Conservation (phyloP, 768 basidiomycete species). For the Lactarius indigo region DNA sequence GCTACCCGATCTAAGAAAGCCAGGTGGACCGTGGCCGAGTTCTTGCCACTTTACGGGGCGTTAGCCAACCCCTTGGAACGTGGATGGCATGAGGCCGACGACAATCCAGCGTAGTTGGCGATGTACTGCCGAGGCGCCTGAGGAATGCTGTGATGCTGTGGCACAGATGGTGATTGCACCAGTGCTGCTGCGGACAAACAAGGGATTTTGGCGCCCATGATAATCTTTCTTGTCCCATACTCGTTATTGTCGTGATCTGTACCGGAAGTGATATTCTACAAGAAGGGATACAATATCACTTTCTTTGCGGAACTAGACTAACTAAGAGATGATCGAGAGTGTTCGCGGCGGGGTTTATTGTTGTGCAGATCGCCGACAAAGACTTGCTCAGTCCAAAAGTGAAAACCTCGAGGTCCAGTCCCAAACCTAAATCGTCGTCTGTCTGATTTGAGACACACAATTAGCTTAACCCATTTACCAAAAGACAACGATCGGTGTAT, state of each 20-base stretch:
- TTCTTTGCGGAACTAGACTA: conserved; percentile 6
- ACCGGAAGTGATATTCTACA: neutral
- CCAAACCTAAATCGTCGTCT: neutral
- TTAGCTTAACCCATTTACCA: conserved; percentile 2
- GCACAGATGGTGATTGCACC: conserved; percentile 1
- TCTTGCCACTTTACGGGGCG: conserved; percentile 10
- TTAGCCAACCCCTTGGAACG: conserved; percentile 7
- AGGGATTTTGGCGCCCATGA: conserved; percentile 3
- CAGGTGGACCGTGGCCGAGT: conserved; percentile 2
- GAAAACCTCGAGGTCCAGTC: neutral
- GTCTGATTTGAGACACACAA: conserved; percentile 5
- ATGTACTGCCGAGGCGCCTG: conserved; percentile 6
- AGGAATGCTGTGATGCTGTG: conserved; percentile 13
- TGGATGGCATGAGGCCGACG: conserved; percentile 20
- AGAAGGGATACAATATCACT: neutral
- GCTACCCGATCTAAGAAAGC: neutral
- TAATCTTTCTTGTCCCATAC: neutral
- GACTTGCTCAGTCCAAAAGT: neutral
- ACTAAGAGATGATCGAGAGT: neutral
- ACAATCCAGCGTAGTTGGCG: conserved; percentile 16
- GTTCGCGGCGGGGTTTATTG: conserved; percentile 2
- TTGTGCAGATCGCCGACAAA: conserved; percentile 2
- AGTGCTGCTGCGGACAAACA: neutral
- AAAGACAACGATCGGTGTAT: conserved; percentile 5
- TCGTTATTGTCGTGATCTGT: conserved; percentile 3